phyloP scores from a whole-genome alignment of 306 rosid species.

The Malus sylvestris region DNA sequence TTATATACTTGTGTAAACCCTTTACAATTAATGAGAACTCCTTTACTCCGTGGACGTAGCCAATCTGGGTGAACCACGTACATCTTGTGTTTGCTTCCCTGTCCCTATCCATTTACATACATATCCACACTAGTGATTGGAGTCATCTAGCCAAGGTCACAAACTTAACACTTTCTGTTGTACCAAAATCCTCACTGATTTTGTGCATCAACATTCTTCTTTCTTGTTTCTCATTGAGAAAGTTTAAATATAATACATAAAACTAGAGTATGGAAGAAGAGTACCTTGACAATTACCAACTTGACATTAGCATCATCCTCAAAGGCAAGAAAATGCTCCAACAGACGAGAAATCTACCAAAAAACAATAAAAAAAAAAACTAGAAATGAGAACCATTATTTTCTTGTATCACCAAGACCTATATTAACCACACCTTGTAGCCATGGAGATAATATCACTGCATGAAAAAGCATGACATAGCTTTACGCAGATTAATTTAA shows the following conservation, averaged over 20 bases:
- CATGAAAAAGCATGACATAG: background rate
- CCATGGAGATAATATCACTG: background rate
- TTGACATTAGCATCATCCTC: constrained; percentile 61
- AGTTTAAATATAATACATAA: background rate
- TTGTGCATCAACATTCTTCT: background rate
- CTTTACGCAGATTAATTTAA: background rate
- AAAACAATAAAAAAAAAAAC: background rate
- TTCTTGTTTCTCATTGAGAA: background rate
- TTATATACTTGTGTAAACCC: too few relatives aligned
- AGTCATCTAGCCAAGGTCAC: too few relatives aligned
- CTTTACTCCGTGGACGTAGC: too few relatives aligned
- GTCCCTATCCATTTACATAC: too few relatives aligned
- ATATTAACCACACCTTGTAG: background rate
- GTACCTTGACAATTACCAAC: constrained; percentile 69
- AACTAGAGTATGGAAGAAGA: background rate
- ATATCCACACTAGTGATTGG: too few relatives aligned
- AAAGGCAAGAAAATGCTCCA: constrained; percentile 46
- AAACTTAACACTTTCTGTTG: too few relatives aligned
- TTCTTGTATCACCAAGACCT: background rate
- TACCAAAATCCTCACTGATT: too few relatives aligned
- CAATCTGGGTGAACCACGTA: too few relatives aligned
- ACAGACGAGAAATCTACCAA: constrained; percentile 50
- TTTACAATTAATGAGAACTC: too few relatives aligned
- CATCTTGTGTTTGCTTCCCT: too few relatives aligned
- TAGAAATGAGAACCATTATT: background rate